Evolutionary conservation across 305 asterid genomes (phyloP), one percentile per base, ranked within the genome.

Genomic region (Petunia hybrid): DNA sequence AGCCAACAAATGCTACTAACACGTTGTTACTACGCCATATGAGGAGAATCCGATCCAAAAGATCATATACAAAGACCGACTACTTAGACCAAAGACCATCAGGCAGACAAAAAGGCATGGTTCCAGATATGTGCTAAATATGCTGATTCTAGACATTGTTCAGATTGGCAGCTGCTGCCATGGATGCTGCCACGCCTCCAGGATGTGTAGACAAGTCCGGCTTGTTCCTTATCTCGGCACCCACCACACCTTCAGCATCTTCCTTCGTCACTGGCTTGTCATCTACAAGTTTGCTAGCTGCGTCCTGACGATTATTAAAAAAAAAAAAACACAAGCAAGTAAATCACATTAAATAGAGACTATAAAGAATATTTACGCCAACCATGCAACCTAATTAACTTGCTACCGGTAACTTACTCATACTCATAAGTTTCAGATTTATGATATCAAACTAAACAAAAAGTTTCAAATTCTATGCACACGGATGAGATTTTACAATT

Each of bases 101-200:
- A 16, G 4, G 22, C 38, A 60, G 22, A 60, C 10, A 6, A 22
- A 16, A 16, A 56, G 7, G 61, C 61, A 10, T 9, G 36, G 2
- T 22, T 61, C 8, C 31, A 40, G 63, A 14, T 22, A 61, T 61
- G 66, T 57, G 9, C 3, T 61, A 40, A 61, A 61, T 22, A 31
- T 61, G 14, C 40, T 40, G 8, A 61, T 61, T 56, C 9, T 8
- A 61, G 66, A 6, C 43, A 5, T 76, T 45, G 76, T 80, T 80
- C 8, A 80, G 16, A 64, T 41, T 69, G 40, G 83, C 83, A 16
- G 83, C 83, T 13, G 79, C 71, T 35, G 79, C 83, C 40, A 80
- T 51, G 10, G 83, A 80, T 4, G 83, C 83, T 1, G 83, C 83
- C 13, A 80, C 83, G 22, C 83, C 83, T 36, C 83, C 79, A 5